Evolutionary conservation across 164 flowering plant genomes (phyloP), one percentile per base, ranked within the genome.

Genomic region (Litsea cubeba): DNA sequence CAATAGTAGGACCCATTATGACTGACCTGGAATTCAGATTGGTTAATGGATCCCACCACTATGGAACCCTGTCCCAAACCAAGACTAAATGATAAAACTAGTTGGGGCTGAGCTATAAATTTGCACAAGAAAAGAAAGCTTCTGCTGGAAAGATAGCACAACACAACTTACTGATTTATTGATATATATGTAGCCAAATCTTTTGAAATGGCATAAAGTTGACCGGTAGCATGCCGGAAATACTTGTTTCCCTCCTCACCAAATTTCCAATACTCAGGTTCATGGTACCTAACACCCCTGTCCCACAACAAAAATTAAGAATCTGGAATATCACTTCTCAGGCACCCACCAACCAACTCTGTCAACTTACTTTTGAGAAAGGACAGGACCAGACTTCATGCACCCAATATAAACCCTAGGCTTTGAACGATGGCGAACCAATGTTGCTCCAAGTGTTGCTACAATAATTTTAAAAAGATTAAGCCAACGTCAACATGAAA

Each of bases 161-260:
- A 1, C 40, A 35, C 20, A 58, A 57, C 95, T 80, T 85, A 94
- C 98, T 87, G 97, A 81, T 94, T 94, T 63, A 87, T 84, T 28
- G 94, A 87, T 77, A 94, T 88, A 69, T 92, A 94, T 12, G 90
- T 80, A 5, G 98, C 98, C 77, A 94, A 80, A 79, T 92, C 96
- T 72, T 82, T 90, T 11, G 98, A 94, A 73, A 94, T 84, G 26
- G 96, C 98, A 81, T 94, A 94, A 10, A 94, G 83, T 80, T 94
- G 98, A 5, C 98, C 97, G 8, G 98, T 94, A 66, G 98, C 98
- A 80, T 94, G 98, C 26, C 98, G 94, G 83, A 94, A 92, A 73
- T 94, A 94, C 76, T 83, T 94, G 83, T 92, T 92, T 22, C 98
- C 98, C 23, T 83, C 91, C 74, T 94, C 98, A 10, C 98, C 98